phyloP scores from a whole-genome alignment of 108 stramenopile genomes.

The Cylindrotheca closterium region DNA sequence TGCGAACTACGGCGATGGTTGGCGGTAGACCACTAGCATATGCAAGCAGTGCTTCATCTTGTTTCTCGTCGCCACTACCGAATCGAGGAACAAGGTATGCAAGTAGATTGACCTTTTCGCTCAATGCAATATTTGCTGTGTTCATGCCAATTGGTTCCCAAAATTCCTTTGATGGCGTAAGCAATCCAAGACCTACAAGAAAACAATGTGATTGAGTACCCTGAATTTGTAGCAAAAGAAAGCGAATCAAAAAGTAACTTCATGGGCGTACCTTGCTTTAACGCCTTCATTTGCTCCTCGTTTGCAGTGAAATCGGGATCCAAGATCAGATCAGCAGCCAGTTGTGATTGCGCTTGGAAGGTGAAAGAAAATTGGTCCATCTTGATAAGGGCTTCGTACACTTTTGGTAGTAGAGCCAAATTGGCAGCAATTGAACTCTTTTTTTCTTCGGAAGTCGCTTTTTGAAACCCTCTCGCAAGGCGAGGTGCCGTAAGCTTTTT shows the following conservation, averaged over 20 bases:
- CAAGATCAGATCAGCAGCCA: constrained; percentile 77
- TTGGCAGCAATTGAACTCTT: constrained; percentile 49
- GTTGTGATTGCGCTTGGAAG: constrained; percentile 86
- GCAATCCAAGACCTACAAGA: constrained; percentile 69
- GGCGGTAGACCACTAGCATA: constrained; percentile 77
- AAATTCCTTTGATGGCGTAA: constrained; percentile 73
- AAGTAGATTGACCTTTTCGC: constrained; percentile 87
- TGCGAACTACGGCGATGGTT: constrained; percentile 59
- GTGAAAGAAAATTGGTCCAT: constrained; percentile 91
- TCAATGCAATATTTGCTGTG: constrained; percentile 78
- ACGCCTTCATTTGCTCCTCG: constrained; percentile 76
- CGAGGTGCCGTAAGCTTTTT: constrained; percentile 79
- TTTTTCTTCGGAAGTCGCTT: constrained; percentile 21
- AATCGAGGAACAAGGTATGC: constrained; percentile 84
- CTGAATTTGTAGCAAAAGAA: too few species aligned
- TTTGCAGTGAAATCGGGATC: constrained; percentile 75
- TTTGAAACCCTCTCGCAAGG: constrained; percentile 54
- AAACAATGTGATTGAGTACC: constrained; percentile 14
- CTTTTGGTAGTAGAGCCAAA: constrained; percentile 62
- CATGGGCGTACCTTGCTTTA: constrained; percentile 71
- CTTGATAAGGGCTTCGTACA: constrained; percentile 82
- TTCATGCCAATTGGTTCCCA: constrained; percentile 86
- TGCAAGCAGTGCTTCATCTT: constrained; percentile 64
- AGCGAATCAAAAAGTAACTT: background rate
- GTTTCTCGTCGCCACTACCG: constrained; percentile 62